Base-by-base conservation (phyloP, 225 moss, liverwort and hornwort species). In the Marchantia paleacea region DNA sequence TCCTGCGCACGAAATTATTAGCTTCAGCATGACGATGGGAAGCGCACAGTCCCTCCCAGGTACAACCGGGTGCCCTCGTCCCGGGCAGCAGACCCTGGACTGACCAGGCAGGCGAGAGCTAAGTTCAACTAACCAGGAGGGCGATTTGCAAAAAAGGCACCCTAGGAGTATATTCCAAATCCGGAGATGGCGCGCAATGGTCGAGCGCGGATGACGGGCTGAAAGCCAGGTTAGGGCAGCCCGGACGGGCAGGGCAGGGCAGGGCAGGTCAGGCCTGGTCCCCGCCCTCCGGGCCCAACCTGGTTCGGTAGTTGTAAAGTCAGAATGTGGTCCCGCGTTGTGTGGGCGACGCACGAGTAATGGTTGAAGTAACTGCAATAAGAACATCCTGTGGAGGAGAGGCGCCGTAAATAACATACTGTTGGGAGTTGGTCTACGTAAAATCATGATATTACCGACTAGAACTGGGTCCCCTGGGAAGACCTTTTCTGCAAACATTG, bases 131-230 rank as follows among this genome's bases (percentile, higher is more conserved):
- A 6, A 8, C 63, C 63, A 7, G 20, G 63, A 63, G n/a, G 24
- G 19, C 39, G n/a, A 6, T 26, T 26, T 28, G 66, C 69, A 48
- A 70, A 70, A 31, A 18, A 7, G 16, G 48, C 13, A 70, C 30
- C 69, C 69, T 28, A 70, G 28, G 69, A 48, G 69, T 70, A 70
- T 70, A 70, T 70, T 70, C 69, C 7, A 47, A 4, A 28, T 15
- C 15, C 47, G 26, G 9, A 39, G 48, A 6, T 48, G 69, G 69
- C 69, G 69, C 69, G 48, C 69, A 39, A 15, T 48, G 48, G 48
- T 4, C 39, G 18, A 70, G 69, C 48, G 69, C 19, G 47, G 16
- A 70, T 48, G 48, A 14, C 12, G 69, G 69, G 15, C 19, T 18
- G 16, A 15, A 48, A 28, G 39, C 39, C 66, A 10, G 26, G 25